Evolutionary conservation across 2,329 filamentous ascomycete species (phyloP).

Genomic region (Chrysosphaeria jannelii): DNA sequence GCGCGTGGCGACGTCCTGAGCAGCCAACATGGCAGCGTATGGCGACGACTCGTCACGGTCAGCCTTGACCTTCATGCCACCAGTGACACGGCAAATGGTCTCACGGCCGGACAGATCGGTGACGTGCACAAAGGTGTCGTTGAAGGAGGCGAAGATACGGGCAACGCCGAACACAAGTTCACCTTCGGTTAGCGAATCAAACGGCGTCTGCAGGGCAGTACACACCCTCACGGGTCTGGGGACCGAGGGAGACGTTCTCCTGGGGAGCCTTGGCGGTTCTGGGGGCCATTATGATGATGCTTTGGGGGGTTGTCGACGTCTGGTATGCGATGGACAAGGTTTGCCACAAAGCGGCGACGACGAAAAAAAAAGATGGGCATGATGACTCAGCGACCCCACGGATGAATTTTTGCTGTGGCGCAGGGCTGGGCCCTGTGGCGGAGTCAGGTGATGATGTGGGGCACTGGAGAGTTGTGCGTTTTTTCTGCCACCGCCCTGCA

Average conservation of each 20-base stretch:
- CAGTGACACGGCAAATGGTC: conserved; percentile 98
- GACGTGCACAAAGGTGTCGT: conserved; percentile 90
- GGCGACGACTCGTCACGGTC: conserved; percentile 99
- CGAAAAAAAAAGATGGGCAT: neutral
- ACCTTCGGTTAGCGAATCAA: conserved; percentile 21
- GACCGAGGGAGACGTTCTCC: conserved; percentile 97
- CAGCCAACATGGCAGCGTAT: conserved; percentile 99
- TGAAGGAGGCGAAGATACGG: conserved; percentile 90
- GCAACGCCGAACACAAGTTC: conserved; percentile 96
- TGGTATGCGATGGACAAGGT: neutral
- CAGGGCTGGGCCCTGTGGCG: too few relatives aligned
- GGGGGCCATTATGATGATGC: conserved; percentile 49
- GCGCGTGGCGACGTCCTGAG: conserved; percentile 85
- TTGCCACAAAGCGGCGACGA: neutral
- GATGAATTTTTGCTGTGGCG: too few relatives aligned
- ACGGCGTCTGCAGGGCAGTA: too few relatives aligned
- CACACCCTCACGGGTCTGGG: conserved; percentile 83
- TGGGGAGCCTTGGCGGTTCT: conserved; percentile 58
- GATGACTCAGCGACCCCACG: too few relatives aligned
- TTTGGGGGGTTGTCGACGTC: neutral
- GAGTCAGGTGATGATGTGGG: too few relatives aligned
- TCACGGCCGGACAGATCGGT: conserved; percentile 99
- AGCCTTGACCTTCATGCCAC: conserved; percentile 99
- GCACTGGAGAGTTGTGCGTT: too few relatives aligned
- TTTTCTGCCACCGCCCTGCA: too few relatives aligned